Base-by-base conservation (phyloP, 108 stramenopile species). In the Cyclotella distinguenda region DNA sequence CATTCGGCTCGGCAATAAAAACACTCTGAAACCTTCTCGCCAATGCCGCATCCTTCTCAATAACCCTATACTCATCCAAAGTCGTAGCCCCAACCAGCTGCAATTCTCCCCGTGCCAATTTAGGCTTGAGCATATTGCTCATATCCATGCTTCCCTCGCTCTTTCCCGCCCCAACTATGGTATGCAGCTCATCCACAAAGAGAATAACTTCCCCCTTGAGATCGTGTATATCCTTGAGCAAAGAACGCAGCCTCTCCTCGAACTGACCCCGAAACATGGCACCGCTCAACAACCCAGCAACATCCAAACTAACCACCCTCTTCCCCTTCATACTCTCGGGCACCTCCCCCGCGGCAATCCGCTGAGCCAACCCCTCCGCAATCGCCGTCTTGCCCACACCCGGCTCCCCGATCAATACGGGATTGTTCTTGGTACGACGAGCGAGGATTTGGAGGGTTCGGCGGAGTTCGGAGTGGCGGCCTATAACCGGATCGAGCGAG, bases 401-500 rank as follows among this genome's bases (percentile, higher is more conserved):
- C 22, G 92, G 88, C 58, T 90, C 91, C 9, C 97, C 97, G 56
- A 97, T 92, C 38, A 98, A 77, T 15, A 97, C 82, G 7, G 97
- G 94, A 83, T 97, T 97, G 60, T 95, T 96, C 84, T 98, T 97
- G 19, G 32, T 51, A 15, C 33, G 5, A 42, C 30, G 15, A 19
- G 46, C 65, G 40, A 98, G 79, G 42, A 98, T 96, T 74, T 95
- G 93, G 15, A 98, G 56, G 19, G 91, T 89, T 4, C 95, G 77
- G 18, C 94, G 87, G 66, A 96, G 96, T 70, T 97, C 97, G 35
- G 95, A 95, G 63, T 98, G 93, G 7, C 97, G 82, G 12, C 98
- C 98, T 68, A 98, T 98, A 44, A 98, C 95, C 18, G 98, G 98
- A 81, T 97, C 96, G 56, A 98, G 60, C 49, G 92, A 95, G n/a